These are phyloP conservation scores for Hyphopichia burtonii DNA, from an alignment of 1,139 yeast species.

Conservation along the genomic window DNA sequence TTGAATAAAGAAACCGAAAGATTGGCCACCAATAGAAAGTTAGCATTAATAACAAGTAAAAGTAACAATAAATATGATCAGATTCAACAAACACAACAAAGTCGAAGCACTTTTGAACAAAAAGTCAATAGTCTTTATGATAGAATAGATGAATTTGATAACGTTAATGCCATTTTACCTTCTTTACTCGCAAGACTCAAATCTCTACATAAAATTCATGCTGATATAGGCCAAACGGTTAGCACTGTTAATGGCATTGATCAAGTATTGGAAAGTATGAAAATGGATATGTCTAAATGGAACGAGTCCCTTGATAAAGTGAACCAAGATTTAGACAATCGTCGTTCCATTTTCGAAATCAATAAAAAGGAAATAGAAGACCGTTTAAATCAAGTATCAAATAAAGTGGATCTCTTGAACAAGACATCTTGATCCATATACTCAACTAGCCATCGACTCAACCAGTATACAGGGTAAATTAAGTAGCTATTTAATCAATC, in stretches of 20 bases:
- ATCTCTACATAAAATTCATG: slow-evolving; percentile 44
- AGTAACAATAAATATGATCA: background rate
- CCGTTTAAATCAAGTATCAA: slow-evolving; percentile 5
- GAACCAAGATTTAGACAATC: slow-evolving; percentile 31
- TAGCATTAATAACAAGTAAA: slow-evolving; percentile 5
- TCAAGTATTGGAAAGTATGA: slow-evolving; percentile 28
- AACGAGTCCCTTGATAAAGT: slow-evolving; percentile 33
- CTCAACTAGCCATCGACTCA: too few relatives aligned
- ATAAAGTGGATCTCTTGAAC: background rate
- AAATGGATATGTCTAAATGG: slow-evolving; percentile 42
- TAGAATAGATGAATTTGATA: slow-evolving; percentile 36
- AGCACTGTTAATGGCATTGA: slow-evolving; percentile 34
- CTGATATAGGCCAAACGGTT: slow-evolving; percentile 31
- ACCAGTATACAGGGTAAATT: too few relatives aligned
- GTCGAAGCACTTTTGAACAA: background rate
- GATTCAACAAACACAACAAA: slow-evolving; percentile 6
- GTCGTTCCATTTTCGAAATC: slow-evolving; percentile 9
- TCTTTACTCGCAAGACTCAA: slow-evolving; percentile 41
- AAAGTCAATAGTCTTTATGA: slow-evolving; percentile 15
- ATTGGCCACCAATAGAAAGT: slow-evolving; percentile 12
- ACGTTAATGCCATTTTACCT: slow-evolving; percentile 36
- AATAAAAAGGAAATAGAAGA: slow-evolving; percentile 12
- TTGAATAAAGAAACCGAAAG: slow-evolving; percentile 17
- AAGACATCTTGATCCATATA: background rate
- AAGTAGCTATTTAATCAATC: too few relatives aligned